Evolutionary conservation across 2,329 filamentous ascomycete species (phyloP), one percentile per base, ranked within the genome.

Genomic region (Paracamarosporium sp.): DNA sequence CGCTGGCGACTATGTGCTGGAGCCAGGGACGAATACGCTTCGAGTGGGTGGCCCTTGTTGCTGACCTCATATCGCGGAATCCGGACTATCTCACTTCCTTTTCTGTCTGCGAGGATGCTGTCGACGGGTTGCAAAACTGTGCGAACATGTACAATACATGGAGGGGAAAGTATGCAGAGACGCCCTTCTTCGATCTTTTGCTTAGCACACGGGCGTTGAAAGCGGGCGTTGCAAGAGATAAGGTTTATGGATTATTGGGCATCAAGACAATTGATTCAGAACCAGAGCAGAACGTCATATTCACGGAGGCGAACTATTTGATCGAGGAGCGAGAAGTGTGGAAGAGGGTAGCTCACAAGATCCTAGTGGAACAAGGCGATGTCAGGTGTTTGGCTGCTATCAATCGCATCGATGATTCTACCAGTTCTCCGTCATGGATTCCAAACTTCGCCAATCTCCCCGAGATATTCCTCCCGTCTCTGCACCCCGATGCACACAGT

Each of bases 111-210:
- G 41, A 46, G 5, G 22, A 36, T 8, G 50, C 50, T 12, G 13
- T 48, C 5, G 15, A 38, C n/a, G 52, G 52, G 4, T 24, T 55
- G 24, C 12, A 15, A n/a, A 55, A 55, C 27, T 47, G 43, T 36
- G 52, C 52, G 12, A 48, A 40, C 4, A 48, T 48, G 52, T 44
- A 48, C 13, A 30, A 33, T 41, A n/a, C 44, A 4, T 55, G 43
- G 44, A 47, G 36, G n/a, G 43, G 43, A 0, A 30, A 33, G 17
- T 40, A 22, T 17, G 25, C 52, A 9, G 22, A 30, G 11, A 30
- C n/a, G 4, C 27, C 31, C 11, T 55, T 55, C 20, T 43, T 55
- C 22, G 52, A 55, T 41, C 38, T 55, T 13, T 12, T 55, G n/a
- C 22, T 40, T 24, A 33, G 11, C 8, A 55, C 52, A 12, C 22